Conservation (phyloP, 257 asterid species). For the Solanum arcanum region DNA sequence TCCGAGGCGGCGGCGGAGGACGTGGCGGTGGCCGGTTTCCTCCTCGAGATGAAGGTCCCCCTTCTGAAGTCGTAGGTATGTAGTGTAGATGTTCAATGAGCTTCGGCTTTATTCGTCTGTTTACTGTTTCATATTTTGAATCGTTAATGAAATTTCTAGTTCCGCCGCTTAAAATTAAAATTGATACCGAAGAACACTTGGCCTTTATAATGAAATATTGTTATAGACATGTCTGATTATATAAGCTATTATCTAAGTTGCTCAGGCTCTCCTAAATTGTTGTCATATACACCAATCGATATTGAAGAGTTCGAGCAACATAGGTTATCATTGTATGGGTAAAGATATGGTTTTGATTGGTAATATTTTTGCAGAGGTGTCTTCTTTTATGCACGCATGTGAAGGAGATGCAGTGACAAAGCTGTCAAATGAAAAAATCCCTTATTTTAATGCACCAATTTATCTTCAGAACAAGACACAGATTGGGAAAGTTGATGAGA, state of each 20-base stretch:
- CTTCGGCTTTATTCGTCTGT: not conserved
- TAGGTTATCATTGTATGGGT: too few species aligned
- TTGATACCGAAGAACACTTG: not conserved
- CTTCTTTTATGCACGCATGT: conserved; percentile 70
- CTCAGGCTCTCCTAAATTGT: not conserved
- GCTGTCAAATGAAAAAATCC: conserved; percentile 81
- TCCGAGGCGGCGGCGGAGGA: conserved; percentile 28
- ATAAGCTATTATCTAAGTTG: not conserved
- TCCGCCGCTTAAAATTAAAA: not conserved
- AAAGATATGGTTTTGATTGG: not conserved
- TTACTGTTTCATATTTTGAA: not conserved
- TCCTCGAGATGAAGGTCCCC: conserved; percentile 72
- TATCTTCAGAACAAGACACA: conserved; percentile 88
- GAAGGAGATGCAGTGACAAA: conserved; percentile 96
- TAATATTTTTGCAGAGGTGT: conserved; percentile 44
- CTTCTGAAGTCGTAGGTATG: conserved; percentile 58
- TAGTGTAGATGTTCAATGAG: not conserved
- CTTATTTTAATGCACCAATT: conserved; percentile 90
- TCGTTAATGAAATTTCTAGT: not conserved
- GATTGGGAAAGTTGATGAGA: conserved; percentile 97
- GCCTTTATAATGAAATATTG: not conserved
- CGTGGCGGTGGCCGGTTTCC: conserved; percentile 36
- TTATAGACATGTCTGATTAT: not conserved
- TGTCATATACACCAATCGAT: rapidly evolving
- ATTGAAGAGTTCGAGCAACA: not conserved